Evolutionary conservation across 2,329 filamentous ascomycete species (phyloP).

Genomic region (Sporothrix inflata): DNA sequence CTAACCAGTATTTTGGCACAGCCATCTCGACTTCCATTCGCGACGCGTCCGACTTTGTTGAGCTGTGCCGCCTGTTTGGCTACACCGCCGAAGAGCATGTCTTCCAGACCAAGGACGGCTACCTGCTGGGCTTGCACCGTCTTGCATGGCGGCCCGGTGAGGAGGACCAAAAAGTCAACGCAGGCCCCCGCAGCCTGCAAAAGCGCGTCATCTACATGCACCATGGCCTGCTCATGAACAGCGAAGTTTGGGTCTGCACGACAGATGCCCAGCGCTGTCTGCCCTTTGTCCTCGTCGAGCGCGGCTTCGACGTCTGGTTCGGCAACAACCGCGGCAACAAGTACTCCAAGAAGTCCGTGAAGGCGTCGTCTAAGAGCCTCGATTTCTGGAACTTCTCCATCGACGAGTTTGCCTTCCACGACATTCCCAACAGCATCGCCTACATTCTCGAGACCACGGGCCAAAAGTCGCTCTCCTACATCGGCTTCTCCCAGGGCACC

Average conservation of each 20-base stretch:
- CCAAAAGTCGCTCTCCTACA: constrained; percentile 86
- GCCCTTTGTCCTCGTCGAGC: constrained; percentile 85
- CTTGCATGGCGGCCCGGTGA: constrained; percentile 82
- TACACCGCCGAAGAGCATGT: constrained; percentile 97
- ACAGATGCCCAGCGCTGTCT: constrained; percentile 85
- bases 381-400: constrained; percentile 98
- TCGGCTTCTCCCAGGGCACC: constrained; percentile 96
- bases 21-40: constrained; percentile 76
- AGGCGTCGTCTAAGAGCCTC: constrained; percentile 71
- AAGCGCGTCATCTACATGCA: constrained; percentile 94
- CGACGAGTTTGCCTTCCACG: constrained; percentile 96
- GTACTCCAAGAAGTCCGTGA: constrained; percentile 93
- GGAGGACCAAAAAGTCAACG: constrained; percentile 77
- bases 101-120: constrained; percentile 91
- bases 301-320: constrained; percentile 95
- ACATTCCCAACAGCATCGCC: constrained; percentile 91
- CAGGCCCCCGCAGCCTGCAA: constrained; percentile 65
- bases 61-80: constrained; percentile 88
- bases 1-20: constrained; percentile 36
- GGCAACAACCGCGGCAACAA: constrained; percentile 99
- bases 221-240: constrained; percentile 97
- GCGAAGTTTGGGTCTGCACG: constrained; percentile 94
- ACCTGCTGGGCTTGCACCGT: constrained; percentile 85
- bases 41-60: constrained; percentile 87
- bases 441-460: constrained; percentile 86